phyloP scores from a whole-genome alignment of 352 stramenopile species.

The Globisporangium middletonii region DNA sequence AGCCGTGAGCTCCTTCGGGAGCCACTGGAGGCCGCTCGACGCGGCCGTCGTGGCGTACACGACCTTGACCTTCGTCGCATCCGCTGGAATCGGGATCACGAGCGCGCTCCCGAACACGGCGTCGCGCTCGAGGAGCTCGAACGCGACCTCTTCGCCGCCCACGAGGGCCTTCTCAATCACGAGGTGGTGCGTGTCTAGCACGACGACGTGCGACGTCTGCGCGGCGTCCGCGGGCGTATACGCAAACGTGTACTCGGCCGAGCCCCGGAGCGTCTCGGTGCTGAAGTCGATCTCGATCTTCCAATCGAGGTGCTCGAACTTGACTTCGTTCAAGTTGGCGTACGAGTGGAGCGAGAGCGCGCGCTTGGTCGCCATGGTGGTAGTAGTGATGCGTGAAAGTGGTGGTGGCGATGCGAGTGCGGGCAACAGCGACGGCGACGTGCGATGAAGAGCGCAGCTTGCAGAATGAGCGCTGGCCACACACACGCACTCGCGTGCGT shows the following conservation, averaged over 20 bases:
- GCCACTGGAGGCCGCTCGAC: slow-evolving; percentile 86
- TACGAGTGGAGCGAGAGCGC: slow-evolving; percentile 62
- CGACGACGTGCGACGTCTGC: slow-evolving; percentile 27
- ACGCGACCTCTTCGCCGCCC: slow-evolving; percentile 27
- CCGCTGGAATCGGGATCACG: slow-evolving; percentile 37
- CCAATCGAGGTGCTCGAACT: slow-evolving; percentile 85
- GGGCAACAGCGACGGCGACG: too few relatives aligned
- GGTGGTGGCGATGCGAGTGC: too few relatives aligned
- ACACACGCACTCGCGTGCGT: too few relatives aligned
- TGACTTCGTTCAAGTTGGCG: slow-evolving; percentile 79
- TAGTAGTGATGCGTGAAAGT: too few relatives aligned
- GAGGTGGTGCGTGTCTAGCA: slow-evolving; percentile 87
- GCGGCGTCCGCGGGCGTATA: slow-evolving; percentile 13
- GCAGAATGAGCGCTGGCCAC: too few relatives aligned
- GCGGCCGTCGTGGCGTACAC: slow-evolving; percentile 12
- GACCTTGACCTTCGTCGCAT: slow-evolving; percentile 43
- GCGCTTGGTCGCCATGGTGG: neutral
- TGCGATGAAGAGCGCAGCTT: too few relatives aligned
- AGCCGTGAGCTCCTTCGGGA: slow-evolving; percentile 91
- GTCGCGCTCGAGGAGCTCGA: slow-evolving; percentile 29
- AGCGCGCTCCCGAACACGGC: slow-evolving; percentile 61
- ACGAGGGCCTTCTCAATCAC: slow-evolving; percentile 52
- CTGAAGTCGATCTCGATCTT: slow-evolving; percentile 83
- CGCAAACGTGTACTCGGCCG: slow-evolving; percentile 82
- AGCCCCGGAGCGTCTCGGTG: slow-evolving; percentile 53